Evolutionary conservation across 371 early-diverging fungal genomes (phyloP).

Genomic region (Catenaria anguillulae): DNA sequence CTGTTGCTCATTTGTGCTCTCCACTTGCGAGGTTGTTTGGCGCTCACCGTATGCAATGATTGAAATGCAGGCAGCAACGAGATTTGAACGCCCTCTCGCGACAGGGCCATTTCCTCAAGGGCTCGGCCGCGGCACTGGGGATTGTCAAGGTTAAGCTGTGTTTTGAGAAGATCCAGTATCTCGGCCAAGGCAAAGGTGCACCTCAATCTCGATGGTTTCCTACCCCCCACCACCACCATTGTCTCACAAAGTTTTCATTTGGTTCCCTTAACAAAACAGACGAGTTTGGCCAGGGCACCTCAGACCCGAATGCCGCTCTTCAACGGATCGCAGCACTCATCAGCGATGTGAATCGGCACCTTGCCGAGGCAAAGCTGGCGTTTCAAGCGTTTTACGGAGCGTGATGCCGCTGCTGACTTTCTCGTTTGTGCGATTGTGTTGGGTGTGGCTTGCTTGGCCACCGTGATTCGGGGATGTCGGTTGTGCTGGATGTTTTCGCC

Average conservation of each 20-base stretch:
- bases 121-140: conserved; percentile 78
- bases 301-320: neutral
- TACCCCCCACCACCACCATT: no score
- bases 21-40: no score
- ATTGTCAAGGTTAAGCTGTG: conserved; percentile 59
- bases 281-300: neutral
- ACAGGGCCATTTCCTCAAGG: conserved; percentile 82
- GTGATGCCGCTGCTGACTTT: no score
- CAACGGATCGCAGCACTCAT: neutral
- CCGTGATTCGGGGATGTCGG: no score
- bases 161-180: conserved; percentile 74
- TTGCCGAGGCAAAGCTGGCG: neutral
- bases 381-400: neutral
- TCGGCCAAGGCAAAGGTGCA: conserved; percentile 34
- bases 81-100: conserved; percentile 55
- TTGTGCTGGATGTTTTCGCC: no score
- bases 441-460: no score
- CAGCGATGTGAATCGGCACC: neutral
- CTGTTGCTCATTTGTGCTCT: no score
- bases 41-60: no score
- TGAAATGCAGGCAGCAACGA: conserved; percentile 11
- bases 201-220: no score
- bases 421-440: no score
- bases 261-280: neutral
- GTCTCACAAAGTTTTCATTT: neutral